Conservation (phyloP, 306 rosid genomes). For the Neltuma alba region DNA sequence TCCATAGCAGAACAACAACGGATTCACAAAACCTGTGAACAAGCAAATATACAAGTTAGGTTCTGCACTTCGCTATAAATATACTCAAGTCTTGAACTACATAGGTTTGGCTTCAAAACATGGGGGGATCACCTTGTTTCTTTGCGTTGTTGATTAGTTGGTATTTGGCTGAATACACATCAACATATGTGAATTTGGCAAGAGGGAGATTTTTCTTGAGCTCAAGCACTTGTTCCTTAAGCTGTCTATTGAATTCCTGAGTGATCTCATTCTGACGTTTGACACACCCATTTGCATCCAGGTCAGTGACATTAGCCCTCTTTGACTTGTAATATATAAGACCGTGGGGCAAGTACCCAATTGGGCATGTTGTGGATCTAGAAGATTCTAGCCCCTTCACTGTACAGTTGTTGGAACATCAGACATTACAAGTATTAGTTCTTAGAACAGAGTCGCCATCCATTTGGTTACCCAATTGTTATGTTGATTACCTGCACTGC, state of each 20-base stretch:
- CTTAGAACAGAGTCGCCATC: slow-evolving; percentile 1
- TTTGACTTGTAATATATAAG: slow-evolving; percentile 52
- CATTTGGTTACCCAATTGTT: not conserved
- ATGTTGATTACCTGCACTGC: slow-evolving; percentile 55
- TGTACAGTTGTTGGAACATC: slow-evolving; percentile 62
- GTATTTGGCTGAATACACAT: too few relatives aligned
- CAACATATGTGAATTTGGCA: too few relatives aligned
- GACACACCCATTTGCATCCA: slow-evolving; percentile 71
- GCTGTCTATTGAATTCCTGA: slow-evolving; percentile 72
- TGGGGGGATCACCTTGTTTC: too few relatives aligned
- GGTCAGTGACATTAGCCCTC: slow-evolving; percentile 35
- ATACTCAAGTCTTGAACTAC: not conserved
- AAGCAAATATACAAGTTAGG: slow-evolving; percentile 22
- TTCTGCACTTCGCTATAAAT: not conserved
- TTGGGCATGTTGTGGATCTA: slow-evolving; percentile 88
- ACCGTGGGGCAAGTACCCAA: slow-evolving; percentile 73
- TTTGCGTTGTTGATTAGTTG: too few relatives aligned
- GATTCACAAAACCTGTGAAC: slow-evolving; percentile 72
- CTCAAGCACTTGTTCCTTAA: slow-evolving; percentile 52
- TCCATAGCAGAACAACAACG: slow-evolving; percentile 85
- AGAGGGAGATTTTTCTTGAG: slow-evolving; percentile 53
- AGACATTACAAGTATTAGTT: slow-evolving; percentile 20
- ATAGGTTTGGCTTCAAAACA: not conserved
- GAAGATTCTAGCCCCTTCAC: slow-evolving; percentile 75
- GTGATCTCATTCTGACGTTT: slow-evolving; percentile 66